Percentiles rank a stretch among this genome's conserved stretches.
phyloP scores from a whole-genome alignment of 192 early-diverging fungal species.

The Coemansia sp. region DNA sequence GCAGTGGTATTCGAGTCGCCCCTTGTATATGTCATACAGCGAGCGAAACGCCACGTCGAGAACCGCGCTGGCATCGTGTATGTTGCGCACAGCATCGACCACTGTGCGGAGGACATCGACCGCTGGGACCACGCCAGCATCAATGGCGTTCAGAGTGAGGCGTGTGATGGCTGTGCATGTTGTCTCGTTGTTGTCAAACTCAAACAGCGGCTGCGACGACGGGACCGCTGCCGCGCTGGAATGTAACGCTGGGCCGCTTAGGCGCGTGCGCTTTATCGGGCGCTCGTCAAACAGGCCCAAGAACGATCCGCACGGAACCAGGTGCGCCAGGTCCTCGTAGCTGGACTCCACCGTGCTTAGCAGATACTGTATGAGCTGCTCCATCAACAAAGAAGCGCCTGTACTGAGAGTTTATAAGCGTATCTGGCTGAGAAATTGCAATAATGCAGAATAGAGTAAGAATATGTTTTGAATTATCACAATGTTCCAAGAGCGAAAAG shows the following conservation, averaged over 20 bases:
- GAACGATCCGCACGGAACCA: constrained; percentile 53
- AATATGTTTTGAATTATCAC: too few species aligned
- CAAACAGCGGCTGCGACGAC: constrained; percentile 16
- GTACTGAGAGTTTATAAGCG: too few species aligned
- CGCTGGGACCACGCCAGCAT: constrained; percentile 5
- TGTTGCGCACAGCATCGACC: constrained; percentile 43
- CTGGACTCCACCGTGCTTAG: constrained; percentile 46
- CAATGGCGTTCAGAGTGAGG: constrained; percentile 33
- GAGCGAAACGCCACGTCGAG: constrained; percentile 51
- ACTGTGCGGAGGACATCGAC: constrained; percentile 37
- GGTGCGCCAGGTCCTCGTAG: constrained; percentile 47
- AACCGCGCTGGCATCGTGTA: constrained; percentile 48
- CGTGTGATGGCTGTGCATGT: constrained; percentile 26
- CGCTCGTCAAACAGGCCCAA: constrained; percentile 53
- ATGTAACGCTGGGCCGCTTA: background rate
- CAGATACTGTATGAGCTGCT: constrained; percentile 35
- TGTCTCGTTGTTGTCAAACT: constrained; percentile 50
- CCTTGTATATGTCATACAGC: constrained; percentile 45
- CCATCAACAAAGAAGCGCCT: constrained; percentile 29
- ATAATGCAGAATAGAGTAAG: too few species aligned
- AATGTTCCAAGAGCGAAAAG: too few species aligned
- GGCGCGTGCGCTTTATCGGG: constrained; percentile 44
- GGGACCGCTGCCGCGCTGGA: constrained; percentile 1
- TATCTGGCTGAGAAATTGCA: too few species aligned
- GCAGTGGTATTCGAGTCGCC: constrained; percentile 44